Evolutionary conservation across 345 rosid genomes (phyloP).

Genomic region (Theobroma cacao): DNA sequence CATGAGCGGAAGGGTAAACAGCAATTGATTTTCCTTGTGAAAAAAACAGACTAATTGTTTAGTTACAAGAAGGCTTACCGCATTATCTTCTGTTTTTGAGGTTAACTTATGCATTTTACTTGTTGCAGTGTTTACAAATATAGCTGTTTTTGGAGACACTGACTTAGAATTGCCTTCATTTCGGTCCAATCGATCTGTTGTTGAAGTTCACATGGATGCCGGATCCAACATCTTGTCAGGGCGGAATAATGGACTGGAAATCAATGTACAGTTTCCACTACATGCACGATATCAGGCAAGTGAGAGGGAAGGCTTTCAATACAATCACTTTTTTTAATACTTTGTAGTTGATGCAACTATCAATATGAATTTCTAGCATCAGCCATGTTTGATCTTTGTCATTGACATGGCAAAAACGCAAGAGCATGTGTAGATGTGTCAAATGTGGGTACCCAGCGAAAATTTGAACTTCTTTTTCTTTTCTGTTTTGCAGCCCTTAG

Average conservation of each 20-base stretch:
- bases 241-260: slow-evolving; percentile 36
- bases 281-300: slow-evolving; percentile 84
- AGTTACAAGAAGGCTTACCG: neutral
- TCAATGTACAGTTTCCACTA: slow-evolving; percentile 60
- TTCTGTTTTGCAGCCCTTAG: slow-evolving; percentile 39
- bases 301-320: neutral
- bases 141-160: slow-evolving; percentile 80
- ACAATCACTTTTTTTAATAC: neutral
- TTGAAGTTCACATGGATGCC: slow-evolving; percentile 71
- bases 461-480: neutral
- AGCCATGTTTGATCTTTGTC: neutral
- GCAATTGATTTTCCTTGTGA: neutral
- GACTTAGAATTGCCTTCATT: slow-evolving; percentile 82
- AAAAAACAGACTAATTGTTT: neutral
- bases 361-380: neutral
- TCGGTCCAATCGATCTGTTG: slow-evolving; percentile 61
- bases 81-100: neutral
- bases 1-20: slow-evolving; percentile 48
- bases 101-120: neutral
- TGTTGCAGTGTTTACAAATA: slow-evolving; percentile 47
- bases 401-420: neutral
- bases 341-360: neutral
- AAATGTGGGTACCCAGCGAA: neutral
- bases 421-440: neutral
- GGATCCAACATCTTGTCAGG: slow-evolving; percentile 19